A percentile compares a stretch with the other conserved stretches of the same genome.
Evolutionary conservation across 2,329 filamentous ascomycete species (phyloP).

Genomic region (Penicillium sclerotiorum): DNA sequence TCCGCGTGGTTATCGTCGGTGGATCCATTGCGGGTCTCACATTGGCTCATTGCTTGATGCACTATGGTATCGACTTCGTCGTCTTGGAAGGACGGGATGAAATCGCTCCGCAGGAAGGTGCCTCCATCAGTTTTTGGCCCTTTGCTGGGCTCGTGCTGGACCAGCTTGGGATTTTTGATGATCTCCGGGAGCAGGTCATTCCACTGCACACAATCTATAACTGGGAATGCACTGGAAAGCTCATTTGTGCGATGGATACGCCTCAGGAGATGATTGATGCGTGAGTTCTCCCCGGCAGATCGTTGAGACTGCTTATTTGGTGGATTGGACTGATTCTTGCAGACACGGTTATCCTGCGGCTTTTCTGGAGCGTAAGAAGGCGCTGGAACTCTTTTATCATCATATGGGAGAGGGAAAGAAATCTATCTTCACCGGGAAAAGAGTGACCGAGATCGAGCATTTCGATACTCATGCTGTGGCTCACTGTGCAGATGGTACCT

Average conservation of each 20-base stretch:
- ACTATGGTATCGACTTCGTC: background rate
- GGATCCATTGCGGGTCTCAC: background rate
- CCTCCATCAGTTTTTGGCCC: background rate
- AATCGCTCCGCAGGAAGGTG: background rate
- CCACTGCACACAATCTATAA: background rate
- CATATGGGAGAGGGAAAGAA: background rate
- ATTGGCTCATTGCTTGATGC: background rate
- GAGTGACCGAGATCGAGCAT: background rate
- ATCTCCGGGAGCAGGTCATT: background rate
- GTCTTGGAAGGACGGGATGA: background rate
- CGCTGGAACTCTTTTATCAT: conserved; percentile 11
- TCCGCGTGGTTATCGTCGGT: background rate
- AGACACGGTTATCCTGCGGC: conserved; percentile 15
- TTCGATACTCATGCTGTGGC: background rate
- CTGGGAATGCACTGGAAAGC: background rate
- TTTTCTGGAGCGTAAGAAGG: conserved; percentile 12
- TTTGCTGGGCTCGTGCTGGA: background rate
- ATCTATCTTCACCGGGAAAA: background rate
- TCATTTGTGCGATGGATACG: background rate
- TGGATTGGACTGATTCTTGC: background rate
- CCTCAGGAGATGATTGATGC: background rate
- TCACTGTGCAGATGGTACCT: background rate
- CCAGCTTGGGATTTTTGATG: background rate
- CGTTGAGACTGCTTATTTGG: no score
- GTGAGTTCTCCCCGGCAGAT: no score